Percentiles rank a stretch among this genome's conserved stretches.
These are phyloP conservation scores for Stemphylium lycopersici DNA, from an alignment of 2,329 filamentous ascomycete species.

Conservation along the genomic window DNA sequence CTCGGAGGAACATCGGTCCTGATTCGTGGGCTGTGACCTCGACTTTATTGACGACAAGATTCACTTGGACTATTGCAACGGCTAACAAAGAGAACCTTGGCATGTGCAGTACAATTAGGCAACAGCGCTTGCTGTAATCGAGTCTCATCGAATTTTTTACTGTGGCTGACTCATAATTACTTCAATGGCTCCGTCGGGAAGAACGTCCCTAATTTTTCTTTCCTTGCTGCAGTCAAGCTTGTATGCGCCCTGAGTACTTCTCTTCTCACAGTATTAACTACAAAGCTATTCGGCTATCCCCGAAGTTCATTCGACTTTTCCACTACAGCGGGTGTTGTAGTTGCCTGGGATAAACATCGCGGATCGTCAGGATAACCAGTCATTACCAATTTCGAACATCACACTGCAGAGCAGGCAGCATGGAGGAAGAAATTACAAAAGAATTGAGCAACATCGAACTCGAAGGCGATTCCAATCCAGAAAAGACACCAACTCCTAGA, in stretches of 20 bases:
- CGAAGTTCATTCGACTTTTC: no score
- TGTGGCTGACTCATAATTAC: neutral
- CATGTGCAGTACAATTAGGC: neutral
- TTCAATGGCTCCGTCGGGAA: neutral
- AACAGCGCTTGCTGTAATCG: neutral
- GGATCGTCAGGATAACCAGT: neutral
- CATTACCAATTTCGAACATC: neutral
- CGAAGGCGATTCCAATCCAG: constrained; percentile 4
- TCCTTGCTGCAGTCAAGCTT: neutral
- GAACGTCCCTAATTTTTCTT: neutral
- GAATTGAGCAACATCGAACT: constrained; percentile 19
- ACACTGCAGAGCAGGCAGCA: constrained; percentile 1
- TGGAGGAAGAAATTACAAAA: constrained; percentile 22
- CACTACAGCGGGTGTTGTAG: neutral
- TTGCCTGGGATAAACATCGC: neutral
- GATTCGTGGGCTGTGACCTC: neutral
- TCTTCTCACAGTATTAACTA: neutral
- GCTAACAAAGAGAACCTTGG: neutral
- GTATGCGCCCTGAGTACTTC: neutral
- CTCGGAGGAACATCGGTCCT: constrained; percentile 20
- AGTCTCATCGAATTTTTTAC: neutral
- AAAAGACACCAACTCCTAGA: constrained; percentile 9
- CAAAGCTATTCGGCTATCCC: neutral
- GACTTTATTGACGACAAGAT: neutral
- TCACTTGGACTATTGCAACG: neutral